These are phyloP conservation scores for Epichloe aotearoae DNA, from an alignment of 2,329 filamentous ascomycete species.

Conservation along the genomic window DNA sequence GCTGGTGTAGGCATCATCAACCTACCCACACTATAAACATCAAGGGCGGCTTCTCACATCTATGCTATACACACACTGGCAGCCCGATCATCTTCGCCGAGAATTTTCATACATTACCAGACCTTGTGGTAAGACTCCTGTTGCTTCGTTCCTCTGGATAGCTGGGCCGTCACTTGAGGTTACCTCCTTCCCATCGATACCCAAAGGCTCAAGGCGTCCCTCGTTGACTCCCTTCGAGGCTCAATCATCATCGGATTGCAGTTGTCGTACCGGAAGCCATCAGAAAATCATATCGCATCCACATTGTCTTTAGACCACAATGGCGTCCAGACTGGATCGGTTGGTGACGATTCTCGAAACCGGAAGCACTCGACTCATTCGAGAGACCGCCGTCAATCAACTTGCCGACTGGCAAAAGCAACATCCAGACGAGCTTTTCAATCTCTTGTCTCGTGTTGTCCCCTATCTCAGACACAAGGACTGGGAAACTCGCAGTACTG, in stretches of 20 bases:
- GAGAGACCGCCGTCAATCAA: conserved; percentile 93
- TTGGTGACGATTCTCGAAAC: conserved; percentile 90
- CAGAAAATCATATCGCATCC: conserved; percentile 10
- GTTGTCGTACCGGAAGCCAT: background rate
- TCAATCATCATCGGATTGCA: background rate
- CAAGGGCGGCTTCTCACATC: background rate
- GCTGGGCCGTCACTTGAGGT: too few species aligned
- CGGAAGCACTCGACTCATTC: conserved; percentile 87
- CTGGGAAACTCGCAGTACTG: conserved; percentile 91
- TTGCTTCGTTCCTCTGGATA: background rate
- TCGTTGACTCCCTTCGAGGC: background rate
- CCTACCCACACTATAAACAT: background rate
- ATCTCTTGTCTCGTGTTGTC: conserved; percentile 84
- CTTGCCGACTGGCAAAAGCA: conserved; percentile 96
- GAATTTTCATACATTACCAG: background rate
- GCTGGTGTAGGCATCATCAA: background rate
- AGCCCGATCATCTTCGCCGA: background rate
- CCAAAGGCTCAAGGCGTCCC: background rate
- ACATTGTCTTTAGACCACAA: conserved; percentile 9
- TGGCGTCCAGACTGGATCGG: conserved; percentile 54
- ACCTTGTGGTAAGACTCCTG: background rate
- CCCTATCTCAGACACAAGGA: conserved; percentile 90
- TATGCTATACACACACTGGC: background rate
- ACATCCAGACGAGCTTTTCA: conserved; percentile 94
- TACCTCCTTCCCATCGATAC: too few species aligned